Evolutionary conservation across 2,329 filamentous ascomycete species (phyloP), one percentile per base, ranked within the genome.

Genomic region (Ilyonectria robusta): DNA sequence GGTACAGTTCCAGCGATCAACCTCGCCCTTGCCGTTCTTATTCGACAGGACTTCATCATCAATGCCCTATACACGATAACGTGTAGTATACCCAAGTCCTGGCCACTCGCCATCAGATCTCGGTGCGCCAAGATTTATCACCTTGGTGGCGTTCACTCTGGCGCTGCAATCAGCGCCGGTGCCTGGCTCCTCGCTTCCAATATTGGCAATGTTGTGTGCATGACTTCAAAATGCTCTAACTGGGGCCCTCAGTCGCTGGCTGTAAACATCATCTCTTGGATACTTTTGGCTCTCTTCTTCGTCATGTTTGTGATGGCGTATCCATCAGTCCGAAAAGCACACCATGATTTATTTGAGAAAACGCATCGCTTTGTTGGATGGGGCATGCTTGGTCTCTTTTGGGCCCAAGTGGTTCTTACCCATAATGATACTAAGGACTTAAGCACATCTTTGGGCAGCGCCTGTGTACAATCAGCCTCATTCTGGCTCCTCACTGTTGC

Each of bases 311-410:
- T 82, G 53, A 86, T 90, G 59, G 91, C 93, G 1, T 86, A 91
- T 76, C 92, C 93, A 1, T 77, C 78, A 11, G 83, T 94, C 63
- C 89, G 93, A 23, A 83, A 84, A 71, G 85, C 83, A 35, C 84
- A 85, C 68, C 93, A 94, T 81, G 87, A 94, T 26, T 26, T 26
- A 26, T 26, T 26, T 26, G 26, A 26, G 26, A 26, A 26, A 26
- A 26, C 26, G 26, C 26, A 26, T 26, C 26, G 26, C 26, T 26
- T 26, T 26, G 4, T 26, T 26, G 26, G 26, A 26, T 26, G 92
- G 92, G 83, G 85, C 2, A 84, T 89, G 40, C 83, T 94, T 2
- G 83, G 80, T 1, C 80, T 94, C 19, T 91, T 94, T 76, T 92
- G 92, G 87, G 84, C 76, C 0, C 87, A 92, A 67, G 84, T 87